A percentile compares a stretch with the other conserved stretches of the same genome.
phyloP scores from a whole-genome alignment of 2,329 filamentous ascomycete species.

The Teratosphaeria nubilosa region DNA sequence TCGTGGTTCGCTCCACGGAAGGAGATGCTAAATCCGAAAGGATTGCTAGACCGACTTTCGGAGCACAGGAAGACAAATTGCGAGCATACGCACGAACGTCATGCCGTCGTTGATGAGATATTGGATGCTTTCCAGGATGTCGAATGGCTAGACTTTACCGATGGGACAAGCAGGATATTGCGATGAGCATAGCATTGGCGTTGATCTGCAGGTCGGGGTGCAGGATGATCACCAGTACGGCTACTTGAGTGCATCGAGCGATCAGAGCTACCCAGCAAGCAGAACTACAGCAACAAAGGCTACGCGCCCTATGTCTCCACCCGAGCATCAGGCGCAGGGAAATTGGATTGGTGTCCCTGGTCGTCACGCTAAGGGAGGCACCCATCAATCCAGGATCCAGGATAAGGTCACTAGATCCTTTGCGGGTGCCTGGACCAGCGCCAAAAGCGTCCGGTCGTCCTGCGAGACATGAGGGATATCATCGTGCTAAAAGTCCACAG shows the following conservation, averaged over 20 bases:
- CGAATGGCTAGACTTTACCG: slow-evolving; percentile 43
- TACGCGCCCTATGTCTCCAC: too few relatives aligned
- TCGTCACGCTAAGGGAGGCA: too few relatives aligned
- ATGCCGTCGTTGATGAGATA: slow-evolving; percentile 20
- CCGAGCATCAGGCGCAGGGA: too few relatives aligned
- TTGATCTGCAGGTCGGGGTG: background rate
- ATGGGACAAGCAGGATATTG: slow-evolving; percentile 47
- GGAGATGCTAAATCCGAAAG: slow-evolving; percentile 32
- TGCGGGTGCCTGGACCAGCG: background rate
- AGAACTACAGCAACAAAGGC: too few relatives aligned
- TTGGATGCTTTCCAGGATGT: slow-evolving; percentile 32
- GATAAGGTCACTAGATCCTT: background rate
- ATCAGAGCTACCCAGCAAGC: too few relatives aligned
- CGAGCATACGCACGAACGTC: slow-evolving; percentile 27
- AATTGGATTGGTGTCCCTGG: too few relatives aligned
- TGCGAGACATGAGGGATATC: background rate
- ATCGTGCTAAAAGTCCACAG: background rate
- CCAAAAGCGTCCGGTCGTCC: background rate
- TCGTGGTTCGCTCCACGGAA: slow-evolving; percentile 33
- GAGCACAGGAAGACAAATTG: slow-evolving; percentile 20
- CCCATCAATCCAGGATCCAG: too few relatives aligned
- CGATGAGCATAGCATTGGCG: slow-evolving; percentile 18
- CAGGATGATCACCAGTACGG: too few relatives aligned
- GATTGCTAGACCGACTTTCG: slow-evolving; percentile 40
- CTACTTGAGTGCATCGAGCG: too few relatives aligned